These are phyloP conservation scores for Luffa aegyptiaca DNA, from an alignment of 306 rosid genomes.

Conservation along the genomic window DNA sequence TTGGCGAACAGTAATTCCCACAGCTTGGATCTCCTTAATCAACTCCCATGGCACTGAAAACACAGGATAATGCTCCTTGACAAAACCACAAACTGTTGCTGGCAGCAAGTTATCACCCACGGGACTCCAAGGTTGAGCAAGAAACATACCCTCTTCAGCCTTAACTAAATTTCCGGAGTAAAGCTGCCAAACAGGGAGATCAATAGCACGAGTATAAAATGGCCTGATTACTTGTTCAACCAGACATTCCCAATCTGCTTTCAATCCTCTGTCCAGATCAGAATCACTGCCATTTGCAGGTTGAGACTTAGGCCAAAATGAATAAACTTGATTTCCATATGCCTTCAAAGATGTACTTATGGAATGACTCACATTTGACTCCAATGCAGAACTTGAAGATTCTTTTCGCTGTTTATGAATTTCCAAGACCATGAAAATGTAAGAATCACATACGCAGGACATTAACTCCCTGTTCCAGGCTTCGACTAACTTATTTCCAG, in stretches of 20 bases:
- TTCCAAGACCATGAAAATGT: conserved; percentile 73
- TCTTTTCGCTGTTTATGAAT: conserved; percentile 70
- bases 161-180: conserved; percentile 92
- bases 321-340: conserved; percentile 63
- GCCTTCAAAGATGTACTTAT: conserved; percentile 59
- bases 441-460: conserved; percentile 93
- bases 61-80: conserved; percentile 94
- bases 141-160: conserved; percentile 99
- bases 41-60: conserved; percentile 97
- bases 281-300: conserved; percentile 23
- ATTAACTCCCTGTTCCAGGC: conserved; percentile 92
- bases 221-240: conserved; percentile 68
- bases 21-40: conserved; percentile 82
- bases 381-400: conserved; percentile 45
- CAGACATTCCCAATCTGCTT: conserved; percentile 85
- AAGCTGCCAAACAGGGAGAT: conserved; percentile 94
- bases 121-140: conserved; percentile 91
- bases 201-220: conserved; percentile 72
- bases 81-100: conserved; percentile 91
- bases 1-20: conserved; percentile 67
- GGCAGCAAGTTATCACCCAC: conserved; percentile 73
- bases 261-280: conserved; percentile 28
- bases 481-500: conserved; percentile 72
- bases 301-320: conserved; percentile 84
- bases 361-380: conserved; percentile 39